Conservation (phyloP, 2,329 filamentous ascomycete species). For the Diaporthe sp. region DNA sequence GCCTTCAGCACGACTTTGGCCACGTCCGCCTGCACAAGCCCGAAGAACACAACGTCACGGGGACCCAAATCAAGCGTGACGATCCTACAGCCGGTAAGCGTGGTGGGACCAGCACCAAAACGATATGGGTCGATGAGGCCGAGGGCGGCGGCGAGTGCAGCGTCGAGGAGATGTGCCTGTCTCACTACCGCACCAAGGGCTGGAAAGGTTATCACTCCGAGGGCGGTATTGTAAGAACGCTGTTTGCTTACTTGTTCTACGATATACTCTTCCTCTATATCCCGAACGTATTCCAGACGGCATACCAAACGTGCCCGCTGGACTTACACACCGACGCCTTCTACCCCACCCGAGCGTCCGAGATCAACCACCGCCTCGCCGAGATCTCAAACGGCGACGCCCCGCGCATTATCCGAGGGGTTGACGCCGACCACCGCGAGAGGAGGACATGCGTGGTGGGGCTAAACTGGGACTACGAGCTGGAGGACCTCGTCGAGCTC, state of each 20-base stretch:
- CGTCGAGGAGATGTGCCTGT: conserved; percentile 95
- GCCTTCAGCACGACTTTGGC: conserved; percentile 92
- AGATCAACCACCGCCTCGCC: conserved; percentile 89
- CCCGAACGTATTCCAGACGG: conserved; percentile 96
- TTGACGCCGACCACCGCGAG: conserved; percentile 78
- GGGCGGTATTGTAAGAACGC: conserved; percentile 90
- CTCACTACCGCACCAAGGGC: conserved; percentile 83
- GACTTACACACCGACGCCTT: conserved; percentile 96
- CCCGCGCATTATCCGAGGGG: conserved; percentile 72
- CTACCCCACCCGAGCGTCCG: conserved; percentile 85
- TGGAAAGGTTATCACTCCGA: conserved; percentile 98
- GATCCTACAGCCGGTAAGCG: conserved; percentile 55
- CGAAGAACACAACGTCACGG: conserved; percentile 80
- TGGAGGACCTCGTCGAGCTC: conserved; percentile 85
- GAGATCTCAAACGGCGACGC: conserved; percentile 89
- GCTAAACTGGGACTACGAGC: conserved; percentile 88
- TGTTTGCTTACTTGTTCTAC: conserved; percentile 92
- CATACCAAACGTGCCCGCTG: conserved; percentile 92
- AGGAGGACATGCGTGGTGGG: conserved; percentile 89
- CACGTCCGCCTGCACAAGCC: conserved; percentile 86
- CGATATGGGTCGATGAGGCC: conserved; percentile 86
- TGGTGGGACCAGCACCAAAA: conserved; percentile 73
- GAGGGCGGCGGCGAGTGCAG: conserved; percentile 81
- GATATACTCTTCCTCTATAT: conserved; percentile 94
- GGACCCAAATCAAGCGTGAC: conserved; percentile 80